Conservation (phyloP, 768 basidiomycete species). For the Scleroderma bovista region DNA sequence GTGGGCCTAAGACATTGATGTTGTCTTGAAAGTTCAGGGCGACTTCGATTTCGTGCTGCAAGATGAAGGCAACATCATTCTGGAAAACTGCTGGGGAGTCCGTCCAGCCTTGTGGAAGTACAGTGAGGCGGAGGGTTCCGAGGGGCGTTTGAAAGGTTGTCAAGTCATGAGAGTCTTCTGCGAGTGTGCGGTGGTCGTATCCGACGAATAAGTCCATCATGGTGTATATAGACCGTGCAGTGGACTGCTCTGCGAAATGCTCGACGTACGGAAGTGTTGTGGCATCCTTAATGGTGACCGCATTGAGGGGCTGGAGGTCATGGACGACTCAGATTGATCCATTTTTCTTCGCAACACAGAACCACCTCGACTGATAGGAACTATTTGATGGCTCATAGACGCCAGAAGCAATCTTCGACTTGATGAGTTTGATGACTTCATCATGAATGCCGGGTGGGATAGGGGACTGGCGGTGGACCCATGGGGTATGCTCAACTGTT, state of each 20-base stretch:
- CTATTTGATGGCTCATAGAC: slow-evolving; percentile 36
- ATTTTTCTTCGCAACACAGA: slow-evolving; percentile 28
- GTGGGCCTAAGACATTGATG: slow-evolving; percentile 26
- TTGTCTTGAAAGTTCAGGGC: slow-evolving; percentile 37
- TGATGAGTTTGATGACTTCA: slow-evolving; percentile 15
- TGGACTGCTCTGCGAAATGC: slow-evolving; percentile 10
- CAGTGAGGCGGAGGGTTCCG: slow-evolving; percentile 16
- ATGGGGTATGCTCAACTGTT: slow-evolving; percentile 30
- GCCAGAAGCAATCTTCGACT: slow-evolving; percentile 31
- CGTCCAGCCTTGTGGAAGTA: slow-evolving; percentile 38
- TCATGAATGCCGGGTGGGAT: slow-evolving; percentile 24
- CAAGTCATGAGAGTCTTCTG: not conserved
- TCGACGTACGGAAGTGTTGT: slow-evolving; percentile 8
- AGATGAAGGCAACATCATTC: slow-evolving; percentile 33
- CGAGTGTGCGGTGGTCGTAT: not conserved
- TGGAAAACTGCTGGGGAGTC: slow-evolving; percentile 37
- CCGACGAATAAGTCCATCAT: slow-evolving; percentile 1
- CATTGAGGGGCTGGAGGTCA: slow-evolving; percentile 17
- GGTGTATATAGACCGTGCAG: not conserved
- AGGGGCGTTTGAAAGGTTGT: not conserved
- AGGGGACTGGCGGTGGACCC: slow-evolving; percentile 22
- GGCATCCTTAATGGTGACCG: not conserved
- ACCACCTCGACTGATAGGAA: slow-evolving; percentile 35
- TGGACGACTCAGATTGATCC: slow-evolving; percentile 14
- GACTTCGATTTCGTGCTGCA: slow-evolving; percentile 35